Evolutionary conservation across 2,329 filamentous ascomycete genomes (phyloP).

Genomic region (Amylocarpus encephaloides): DNA sequence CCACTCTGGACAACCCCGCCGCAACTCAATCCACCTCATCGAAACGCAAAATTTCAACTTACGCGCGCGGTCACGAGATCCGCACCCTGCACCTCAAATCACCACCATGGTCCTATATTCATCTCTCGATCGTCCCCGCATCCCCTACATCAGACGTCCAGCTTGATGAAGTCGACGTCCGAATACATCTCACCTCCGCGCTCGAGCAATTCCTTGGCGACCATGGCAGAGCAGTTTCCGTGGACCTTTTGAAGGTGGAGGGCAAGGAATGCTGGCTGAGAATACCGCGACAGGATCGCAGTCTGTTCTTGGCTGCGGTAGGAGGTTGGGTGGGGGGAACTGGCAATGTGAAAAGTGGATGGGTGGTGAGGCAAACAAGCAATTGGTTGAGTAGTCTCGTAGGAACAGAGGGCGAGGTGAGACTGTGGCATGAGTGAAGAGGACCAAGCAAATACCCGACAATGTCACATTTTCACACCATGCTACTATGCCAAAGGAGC

Average conservation of each 20-base stretch:
- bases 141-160: conserved; percentile 16
- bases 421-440: conserved; percentile 24
- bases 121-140: conserved; percentile 40
- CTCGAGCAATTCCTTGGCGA: conserved; percentile 64
- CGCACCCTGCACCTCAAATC: conserved; percentile 45
- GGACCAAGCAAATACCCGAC: not conserved
- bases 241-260: conserved; percentile 63
- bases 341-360: conserved; percentile 33
- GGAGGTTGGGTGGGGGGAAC: conserved; percentile 52
- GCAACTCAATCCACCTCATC: not conserved
- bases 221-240: conserved; percentile 57
- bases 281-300: conserved; percentile 54
- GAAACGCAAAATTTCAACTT: conserved; percentile 8
- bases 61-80: conserved; percentile 37
- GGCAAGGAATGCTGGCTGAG: conserved; percentile 56
- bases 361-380: conserved; percentile 49
- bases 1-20: not conserved
- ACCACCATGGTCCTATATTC: conserved; percentile 51
- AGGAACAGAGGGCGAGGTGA: conserved; percentile 32
- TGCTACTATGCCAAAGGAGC: not conserved
- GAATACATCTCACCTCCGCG: conserved; percentile 56
- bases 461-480: not conserved
- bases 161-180: conserved; percentile 57
- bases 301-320: conserved; percentile 55
- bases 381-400: conserved; percentile 59